A percentile compares a stretch with the other conserved stretches of the same genome.
phyloP scores from a whole-genome alignment of 306 rosid genomes.

The Cyclanthera cordifolia region DNA sequence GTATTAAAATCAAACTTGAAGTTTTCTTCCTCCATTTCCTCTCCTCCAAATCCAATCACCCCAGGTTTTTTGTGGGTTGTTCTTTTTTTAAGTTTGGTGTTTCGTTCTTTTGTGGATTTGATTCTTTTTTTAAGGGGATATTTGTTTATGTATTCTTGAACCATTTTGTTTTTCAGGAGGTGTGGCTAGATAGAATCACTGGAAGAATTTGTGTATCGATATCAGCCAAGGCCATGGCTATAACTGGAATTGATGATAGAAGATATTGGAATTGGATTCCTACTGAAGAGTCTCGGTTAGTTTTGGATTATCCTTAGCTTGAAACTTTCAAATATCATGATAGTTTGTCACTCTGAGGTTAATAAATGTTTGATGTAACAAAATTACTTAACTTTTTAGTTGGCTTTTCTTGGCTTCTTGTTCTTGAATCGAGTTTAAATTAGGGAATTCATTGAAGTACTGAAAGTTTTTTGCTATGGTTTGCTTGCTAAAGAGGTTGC shows the following conservation, averaged over 20 bases:
- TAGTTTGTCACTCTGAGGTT: not conserved
- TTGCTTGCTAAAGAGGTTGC: not conserved
- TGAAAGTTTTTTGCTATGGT: not conserved
- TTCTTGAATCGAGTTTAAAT: not conserved
- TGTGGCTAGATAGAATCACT: constrained; percentile 71
- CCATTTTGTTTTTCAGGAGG: constrained; percentile 37
- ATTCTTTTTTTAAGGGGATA: no score
- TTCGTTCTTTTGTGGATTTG: not conserved
- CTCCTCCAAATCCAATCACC: no score
- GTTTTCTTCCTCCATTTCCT: no score
- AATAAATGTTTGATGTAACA: not conserved
- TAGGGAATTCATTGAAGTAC: not conserved
- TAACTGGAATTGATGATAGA: constrained; percentile 76
- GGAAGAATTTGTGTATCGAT: constrained; percentile 58
- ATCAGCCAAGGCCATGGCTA: constrained; percentile 64
- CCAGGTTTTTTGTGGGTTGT: not conserved
- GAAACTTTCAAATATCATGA: not conserved
- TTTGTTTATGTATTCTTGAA: not conserved
- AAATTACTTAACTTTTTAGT: not conserved
- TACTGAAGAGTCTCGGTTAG: constrained; percentile 88
- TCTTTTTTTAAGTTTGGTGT: not conserved
- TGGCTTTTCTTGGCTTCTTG: not conserved
- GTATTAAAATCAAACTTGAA: no score
- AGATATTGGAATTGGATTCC: constrained; percentile 93
- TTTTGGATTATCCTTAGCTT: not conserved